Evolutionary conservation across 768 basidiomycete genomes (phyloP).

Genomic region (Tylopilus cervinicoccineus): DNA sequence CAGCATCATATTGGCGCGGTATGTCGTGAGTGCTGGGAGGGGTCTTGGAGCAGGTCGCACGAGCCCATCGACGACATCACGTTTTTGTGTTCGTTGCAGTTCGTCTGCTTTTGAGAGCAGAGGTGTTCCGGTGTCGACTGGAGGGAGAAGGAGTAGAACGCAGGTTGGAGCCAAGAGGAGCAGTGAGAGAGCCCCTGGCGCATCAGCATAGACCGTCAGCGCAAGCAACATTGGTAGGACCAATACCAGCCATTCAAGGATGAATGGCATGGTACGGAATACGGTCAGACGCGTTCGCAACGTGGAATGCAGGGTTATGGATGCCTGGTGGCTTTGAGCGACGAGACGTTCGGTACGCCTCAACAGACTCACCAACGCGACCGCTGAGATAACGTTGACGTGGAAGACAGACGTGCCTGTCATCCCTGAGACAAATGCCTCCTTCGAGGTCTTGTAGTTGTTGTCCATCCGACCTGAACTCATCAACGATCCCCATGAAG

Average conservation of each 20-base stretch:
- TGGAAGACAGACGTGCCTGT: constrained; percentile 66
- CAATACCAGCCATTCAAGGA: constrained; percentile 59
- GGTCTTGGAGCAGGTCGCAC: constrained; percentile 28
- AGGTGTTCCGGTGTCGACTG: constrained; percentile 41
- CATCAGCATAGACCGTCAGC: constrained; percentile 69
- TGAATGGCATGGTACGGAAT: constrained; percentile 35
- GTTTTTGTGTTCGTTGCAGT: neutral
- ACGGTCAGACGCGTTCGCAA: constrained; percentile 46
- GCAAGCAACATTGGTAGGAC: constrained; percentile 76
- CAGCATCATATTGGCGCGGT: constrained; percentile 93
- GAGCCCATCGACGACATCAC: neutral
- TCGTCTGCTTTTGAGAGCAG: constrained; percentile 43
- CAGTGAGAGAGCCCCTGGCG: constrained; percentile 49
- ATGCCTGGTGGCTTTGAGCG: constrained; percentile 46
- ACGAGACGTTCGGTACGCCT: neutral
- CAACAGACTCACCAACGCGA: constrained; percentile 51
- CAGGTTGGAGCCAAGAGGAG: constrained; percentile 44
- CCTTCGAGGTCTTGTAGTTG: constrained; percentile 73
- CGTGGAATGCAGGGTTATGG: constrained; percentile 67
- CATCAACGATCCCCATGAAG: neutral
- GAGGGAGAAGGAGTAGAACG: constrained; percentile 43
- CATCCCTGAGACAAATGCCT: constrained; percentile 74
- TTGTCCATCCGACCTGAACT: constrained; percentile 13
- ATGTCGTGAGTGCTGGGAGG: constrained; percentile 77
- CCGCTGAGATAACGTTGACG: constrained; percentile 64